phyloP scores from a whole-genome alignment of 1,139 yeast species.

The Yamadazyma atlantica region DNA sequence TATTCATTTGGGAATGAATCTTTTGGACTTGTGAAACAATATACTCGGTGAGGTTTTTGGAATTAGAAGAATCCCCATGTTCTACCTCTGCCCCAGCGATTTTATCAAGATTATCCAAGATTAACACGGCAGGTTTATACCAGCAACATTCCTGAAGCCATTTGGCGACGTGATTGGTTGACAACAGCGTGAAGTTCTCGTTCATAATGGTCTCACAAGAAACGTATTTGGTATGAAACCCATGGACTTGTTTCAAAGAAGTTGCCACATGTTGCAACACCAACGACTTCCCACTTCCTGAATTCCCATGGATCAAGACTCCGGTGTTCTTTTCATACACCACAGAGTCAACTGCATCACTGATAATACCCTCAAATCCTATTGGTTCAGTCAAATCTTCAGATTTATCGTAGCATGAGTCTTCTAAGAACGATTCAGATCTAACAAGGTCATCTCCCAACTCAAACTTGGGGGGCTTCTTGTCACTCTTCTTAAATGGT shows the following conservation, averaged over 20 bases:
- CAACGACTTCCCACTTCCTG: conserved; percentile 81
- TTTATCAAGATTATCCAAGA: conserved; percentile 81
- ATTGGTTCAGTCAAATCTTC: conserved; percentile 35
- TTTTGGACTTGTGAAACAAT: conserved; percentile 39
- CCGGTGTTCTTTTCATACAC: conserved; percentile 52
- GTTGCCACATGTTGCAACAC: conserved; percentile 44
- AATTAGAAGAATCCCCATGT: conserved; percentile 59
- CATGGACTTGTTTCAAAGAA: conserved; percentile 32
- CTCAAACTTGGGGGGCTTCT: conserved; percentile 38
- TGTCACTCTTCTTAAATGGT: conserved; percentile 25
- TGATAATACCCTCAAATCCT: conserved; percentile 54
- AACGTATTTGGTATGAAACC: conserved; percentile 43
- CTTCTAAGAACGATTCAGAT: conserved; percentile 47
- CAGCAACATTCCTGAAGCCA: conserved; percentile 67
- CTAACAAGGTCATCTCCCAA: conserved; percentile 56
- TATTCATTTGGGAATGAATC: conserved; percentile 36
- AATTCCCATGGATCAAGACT: conserved; percentile 61
- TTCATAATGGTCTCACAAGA: conserved; percentile 58
- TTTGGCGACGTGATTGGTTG: conserved; percentile 42
- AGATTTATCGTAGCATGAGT: conserved; percentile 11
- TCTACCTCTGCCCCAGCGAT: conserved; percentile 73
- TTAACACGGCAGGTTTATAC: conserved; percentile 74
- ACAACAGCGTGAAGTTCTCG: conserved; percentile 51
- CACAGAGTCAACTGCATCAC: conserved; percentile 43
- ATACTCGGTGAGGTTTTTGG: conserved; percentile 58